Base-by-base conservation (phyloP, 1,284 basidiomycete genomes). In the Sporisorium reilianum region DNA sequence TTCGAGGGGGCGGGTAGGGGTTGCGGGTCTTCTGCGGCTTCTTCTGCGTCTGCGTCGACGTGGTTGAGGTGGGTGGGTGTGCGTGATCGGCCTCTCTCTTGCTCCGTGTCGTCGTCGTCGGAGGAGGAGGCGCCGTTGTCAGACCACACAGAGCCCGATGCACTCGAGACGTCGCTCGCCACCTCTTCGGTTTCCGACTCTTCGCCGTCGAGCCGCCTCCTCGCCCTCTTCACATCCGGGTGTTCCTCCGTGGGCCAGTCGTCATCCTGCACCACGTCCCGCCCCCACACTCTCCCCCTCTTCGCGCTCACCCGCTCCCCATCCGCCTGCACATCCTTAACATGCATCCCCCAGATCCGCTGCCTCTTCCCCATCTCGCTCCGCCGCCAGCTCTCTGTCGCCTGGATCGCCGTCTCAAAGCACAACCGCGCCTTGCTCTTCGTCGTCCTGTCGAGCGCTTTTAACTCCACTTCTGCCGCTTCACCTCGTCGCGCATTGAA, bases 331-430 rank as follows among this genome's bases (percentile, higher is more conserved):
- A 16, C 16, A 41, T 64, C 57, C 20, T 50, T 49, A 0, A 44
- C 30, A 3, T 51, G 40, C 57, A 74, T 60, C 3, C 52, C 58
- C 23, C 52, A 68, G 2, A 74, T 42, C 44, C 71, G 53, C 55
- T 65, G 62, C 12, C 71, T 30, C 26, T 36, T 60, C n/a, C 1
- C 34, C 45, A 10, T n/a, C 40, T 74, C 71, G 1, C 18, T 16
- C 41, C 45, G 12, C 9, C n/a, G 14, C 51, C 55, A 61, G 16
- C 14, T 14, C 36, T 30, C 51, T 6, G 18, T 26, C 6, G 38
- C 45, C 44, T 63, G 60, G 2, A 74, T 10, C 4, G 65, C 52
- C 2, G 63, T 48, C 22, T 63, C 52, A 12, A 74, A 74, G 36
- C 71, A 74, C n/a, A 23, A 9, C 11, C 51, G 48, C 1, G 56